Evolutionary conservation across 352 stramenopile species (phyloP).

Genomic region (Phytopythium litorale): DNA sequence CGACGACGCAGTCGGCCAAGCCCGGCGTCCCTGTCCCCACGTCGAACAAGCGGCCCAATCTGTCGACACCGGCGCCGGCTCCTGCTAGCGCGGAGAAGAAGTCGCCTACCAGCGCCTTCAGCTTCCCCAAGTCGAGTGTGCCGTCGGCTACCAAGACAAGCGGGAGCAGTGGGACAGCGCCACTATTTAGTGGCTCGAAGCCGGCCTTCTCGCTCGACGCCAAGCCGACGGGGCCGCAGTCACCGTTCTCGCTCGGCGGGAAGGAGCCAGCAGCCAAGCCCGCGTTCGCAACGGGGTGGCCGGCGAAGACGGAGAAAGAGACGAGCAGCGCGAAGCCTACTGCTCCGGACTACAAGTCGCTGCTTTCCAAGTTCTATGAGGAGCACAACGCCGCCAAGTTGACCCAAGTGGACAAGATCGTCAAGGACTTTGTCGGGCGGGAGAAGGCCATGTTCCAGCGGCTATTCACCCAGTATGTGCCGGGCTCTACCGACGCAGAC

Average conservation of each 20-base stretch:
- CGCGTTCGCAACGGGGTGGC: constrained; percentile 24
- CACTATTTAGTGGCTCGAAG: not conserved
- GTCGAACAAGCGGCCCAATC: constrained; percentile 39
- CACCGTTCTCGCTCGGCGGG: constrained; percentile 25
- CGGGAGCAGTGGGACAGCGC: not conserved
- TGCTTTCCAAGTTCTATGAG: constrained; percentile 63
- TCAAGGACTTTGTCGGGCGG: constrained; percentile 46
- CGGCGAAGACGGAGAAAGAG: constrained; percentile 10
- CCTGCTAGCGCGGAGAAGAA: constrained; percentile 5
- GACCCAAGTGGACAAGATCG: constrained; percentile 40
- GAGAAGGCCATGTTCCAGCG: constrained; percentile 58
- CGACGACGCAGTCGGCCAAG: constrained; percentile 38
- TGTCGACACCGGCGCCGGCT: constrained; percentile 13
- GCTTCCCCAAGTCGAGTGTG: constrained; percentile 17
- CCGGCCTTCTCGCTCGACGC: not conserved
- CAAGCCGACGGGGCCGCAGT: constrained; percentile 1
- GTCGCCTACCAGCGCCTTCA: constrained; percentile 17
- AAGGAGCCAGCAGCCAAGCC: constrained; percentile 18
- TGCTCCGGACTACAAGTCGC: constrained; percentile 34
- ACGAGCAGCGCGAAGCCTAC: constrained; percentile 2
- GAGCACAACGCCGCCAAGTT: constrained; percentile 52
- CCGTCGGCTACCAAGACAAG: constrained; percentile 9
- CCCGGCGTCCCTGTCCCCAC: constrained; percentile 24
- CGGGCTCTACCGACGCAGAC: constrained; percentile 46
- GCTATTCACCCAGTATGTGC: constrained; percentile 61